Evolutionary conservation across 148 eudicot species (phyloP), one percentile per base, ranked within the genome.

Genomic region (Bassia scoparia): DNA sequence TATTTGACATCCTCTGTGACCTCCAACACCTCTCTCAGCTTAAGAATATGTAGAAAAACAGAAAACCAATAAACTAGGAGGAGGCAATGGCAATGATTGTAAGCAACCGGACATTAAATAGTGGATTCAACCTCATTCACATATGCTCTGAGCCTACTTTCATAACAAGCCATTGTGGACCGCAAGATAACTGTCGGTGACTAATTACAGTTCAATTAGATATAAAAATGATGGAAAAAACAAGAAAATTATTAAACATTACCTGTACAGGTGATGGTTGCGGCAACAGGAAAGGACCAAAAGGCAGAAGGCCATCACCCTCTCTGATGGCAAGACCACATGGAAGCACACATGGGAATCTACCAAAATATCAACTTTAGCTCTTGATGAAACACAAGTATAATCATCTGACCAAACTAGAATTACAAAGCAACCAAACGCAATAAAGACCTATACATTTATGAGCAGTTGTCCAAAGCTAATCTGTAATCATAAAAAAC

Each of bases 191-290:
- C 87, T 84, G 82, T 23, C 71, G 75, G 3, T 24, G 64, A 50
- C 15, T 58, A 23, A 69, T 55, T 44, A 38, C 55, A 58, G 49
- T 35, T 38, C 35, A 30, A 18, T 13, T 15, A 38, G 46, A 8
- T 8, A 41, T 41, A 14, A 70, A 11, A 24, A 73, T 13, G 13
- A 37, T 8, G 16, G 46, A 6, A 8, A 31, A 34, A 68, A 31
- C 60, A 16, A 26, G 33, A 20, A 33, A 11, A 15, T 15, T 31
- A 30, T 4, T 59, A 38, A 10, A 63, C 74, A 41, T 41, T 14
- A 95, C 98, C 97, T 95, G 97, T 67, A 86, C 41, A 91, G 82
- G 81, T 91, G 90, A 80, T 95, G 98, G 74, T 91, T 91, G 71
- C 88, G 97, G 76, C 97, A 91, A 72, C 86, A 95, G 29, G 97